phyloP scores from a whole-genome alignment of 306 rosid species.

The Inga laurina region DNA sequence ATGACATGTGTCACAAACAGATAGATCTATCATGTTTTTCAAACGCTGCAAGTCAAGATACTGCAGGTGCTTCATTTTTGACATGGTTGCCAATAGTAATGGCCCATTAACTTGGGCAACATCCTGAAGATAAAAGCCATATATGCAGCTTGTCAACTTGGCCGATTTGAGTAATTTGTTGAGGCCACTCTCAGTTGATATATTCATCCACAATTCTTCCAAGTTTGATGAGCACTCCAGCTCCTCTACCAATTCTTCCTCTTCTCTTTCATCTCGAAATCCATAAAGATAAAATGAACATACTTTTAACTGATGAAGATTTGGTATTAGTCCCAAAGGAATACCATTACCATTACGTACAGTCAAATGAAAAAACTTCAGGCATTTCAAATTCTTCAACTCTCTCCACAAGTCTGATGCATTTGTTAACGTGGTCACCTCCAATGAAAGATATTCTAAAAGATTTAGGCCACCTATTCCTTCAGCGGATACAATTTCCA shows the following conservation, averaged over 20 bases:
- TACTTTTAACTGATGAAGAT: not conserved
- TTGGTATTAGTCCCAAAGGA: not conserved
- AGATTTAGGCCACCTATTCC: not conserved
- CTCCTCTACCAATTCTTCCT: not conserved
- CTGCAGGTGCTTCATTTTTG: not conserved
- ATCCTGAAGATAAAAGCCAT: fast-evolving
- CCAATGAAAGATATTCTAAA: not conserved
- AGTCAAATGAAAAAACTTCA: not conserved
- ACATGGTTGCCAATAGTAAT: not conserved
- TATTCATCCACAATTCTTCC: not conserved
- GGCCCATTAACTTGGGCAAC: not conserved
- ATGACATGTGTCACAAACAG: not conserved
- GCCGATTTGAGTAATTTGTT: not conserved
- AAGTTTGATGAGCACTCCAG: not conserved
- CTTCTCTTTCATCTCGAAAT: not conserved
- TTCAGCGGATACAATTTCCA: fast-evolving
- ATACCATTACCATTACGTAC: too few species aligned
- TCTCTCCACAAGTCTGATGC: not conserved
- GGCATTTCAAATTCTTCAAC: not conserved
- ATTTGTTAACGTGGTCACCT: fast-evolving
- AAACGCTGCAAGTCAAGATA: fast-evolving
- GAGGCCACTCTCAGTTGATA: not conserved
- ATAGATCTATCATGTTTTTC: not conserved
- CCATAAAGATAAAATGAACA: fast-evolving
- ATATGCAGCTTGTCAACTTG: not conserved